phyloP scores from a whole-genome alignment of 371 early-diverging fungal species.

The Fennellomyces sp. region DNA sequence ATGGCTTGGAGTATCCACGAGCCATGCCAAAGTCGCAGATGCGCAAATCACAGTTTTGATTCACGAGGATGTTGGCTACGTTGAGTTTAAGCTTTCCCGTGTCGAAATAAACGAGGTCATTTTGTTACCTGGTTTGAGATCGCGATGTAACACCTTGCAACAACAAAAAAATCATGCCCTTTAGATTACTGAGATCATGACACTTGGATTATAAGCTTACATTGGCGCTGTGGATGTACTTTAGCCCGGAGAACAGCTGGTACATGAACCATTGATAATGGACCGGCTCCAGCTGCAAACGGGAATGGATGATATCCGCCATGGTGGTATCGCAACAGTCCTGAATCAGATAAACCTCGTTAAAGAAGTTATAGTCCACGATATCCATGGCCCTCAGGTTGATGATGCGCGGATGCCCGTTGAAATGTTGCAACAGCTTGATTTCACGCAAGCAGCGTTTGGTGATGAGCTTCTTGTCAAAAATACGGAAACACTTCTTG shows the following conservation, averaged over 20 bases:
- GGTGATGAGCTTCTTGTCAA: slow-evolving; percentile 71
- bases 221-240: slow-evolving; percentile 91
- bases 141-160: slow-evolving; percentile 76
- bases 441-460: slow-evolving; percentile 78
- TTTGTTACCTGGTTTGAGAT: slow-evolving; percentile 77
- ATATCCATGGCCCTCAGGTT: slow-evolving; percentile 73
- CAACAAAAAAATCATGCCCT: no score
- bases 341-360: slow-evolving; percentile 68
- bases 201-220: slow-evolving; percentile 39
- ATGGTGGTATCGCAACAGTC: slow-evolving; percentile 92
- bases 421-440: slow-evolving; percentile 77
- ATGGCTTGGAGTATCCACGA: slow-evolving; percentile 28
- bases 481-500: slow-evolving; percentile 74
- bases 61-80: slow-evolving; percentile 86
- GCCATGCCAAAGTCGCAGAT: slow-evolving; percentile 61
- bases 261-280: slow-evolving; percentile 94
- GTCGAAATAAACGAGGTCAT: not conserved
- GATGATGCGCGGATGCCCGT: slow-evolving; percentile 80
- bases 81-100: not conserved
- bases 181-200: no score
- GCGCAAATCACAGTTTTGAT: slow-evolving; percentile 82
- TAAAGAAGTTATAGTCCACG: slow-evolving; percentile 64
- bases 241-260: slow-evolving; percentile 85
- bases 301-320: slow-evolving; percentile 88
- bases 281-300: slow-evolving; percentile 81